Conservation (phyloP, 2,329 filamentous ascomycete species). For the Mycosphaerella sp. region DNA sequence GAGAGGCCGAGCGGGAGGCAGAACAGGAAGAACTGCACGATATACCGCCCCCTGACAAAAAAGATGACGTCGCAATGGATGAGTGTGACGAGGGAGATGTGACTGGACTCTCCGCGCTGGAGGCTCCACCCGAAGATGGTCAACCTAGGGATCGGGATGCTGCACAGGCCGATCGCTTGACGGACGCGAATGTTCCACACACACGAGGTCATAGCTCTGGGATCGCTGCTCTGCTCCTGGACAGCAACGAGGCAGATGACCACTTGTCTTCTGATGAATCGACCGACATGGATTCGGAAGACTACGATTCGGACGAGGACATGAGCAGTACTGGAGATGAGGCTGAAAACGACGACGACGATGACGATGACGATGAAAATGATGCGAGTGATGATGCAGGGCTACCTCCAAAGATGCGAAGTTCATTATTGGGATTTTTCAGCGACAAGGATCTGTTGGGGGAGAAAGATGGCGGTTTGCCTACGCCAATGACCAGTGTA, state of each 20-base stretch:
- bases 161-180: not conserved
- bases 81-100: conserved; percentile 13
- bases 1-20: conserved; percentile 20
- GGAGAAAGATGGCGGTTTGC: conserved; percentile 28
- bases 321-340: conserved; percentile 35
- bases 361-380: conserved; percentile 26
- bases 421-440: conserved; percentile 27
- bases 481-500: conserved; percentile 31
- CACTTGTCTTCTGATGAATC: conserved; percentile 36
- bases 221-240: conserved; percentile 13
- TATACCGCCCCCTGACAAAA: conserved; percentile 25
- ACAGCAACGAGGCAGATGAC: conserved; percentile 38
- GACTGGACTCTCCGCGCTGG: no score
- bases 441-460: conserved; percentile 22
- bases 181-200: not conserved
- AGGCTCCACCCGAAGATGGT: not conserved
- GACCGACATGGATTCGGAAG: conserved; percentile 33
- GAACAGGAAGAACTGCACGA: conserved; percentile 27
- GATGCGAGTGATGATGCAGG: conserved; percentile 23
- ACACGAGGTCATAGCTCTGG: not conserved
- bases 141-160: not conserved
- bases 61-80: conserved; percentile 30
- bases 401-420: conserved; percentile 11
- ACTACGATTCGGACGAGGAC: conserved; percentile 34
- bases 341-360: conserved; percentile 26